Percentiles rank a stretch among this genome's conserved stretches.
Conservation (phyloP, 179 eudicot species). For the Spergularia azorica region DNA sequence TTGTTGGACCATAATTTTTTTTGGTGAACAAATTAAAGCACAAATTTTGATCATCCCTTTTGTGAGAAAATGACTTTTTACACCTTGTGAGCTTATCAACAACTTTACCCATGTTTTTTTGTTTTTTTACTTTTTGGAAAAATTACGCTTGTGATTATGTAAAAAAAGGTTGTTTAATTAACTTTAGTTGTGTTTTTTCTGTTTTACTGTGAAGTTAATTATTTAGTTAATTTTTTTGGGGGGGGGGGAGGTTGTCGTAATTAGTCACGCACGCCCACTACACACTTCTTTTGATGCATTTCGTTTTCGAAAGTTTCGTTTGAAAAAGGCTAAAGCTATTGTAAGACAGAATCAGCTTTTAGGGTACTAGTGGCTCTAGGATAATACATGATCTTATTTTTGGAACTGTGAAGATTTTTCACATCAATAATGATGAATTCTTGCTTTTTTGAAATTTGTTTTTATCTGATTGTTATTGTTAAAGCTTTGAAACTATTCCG, state of each 20-base stretch:
- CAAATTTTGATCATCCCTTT: slow-evolving; percentile 16
- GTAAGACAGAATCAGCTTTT: slow-evolving; percentile 30
- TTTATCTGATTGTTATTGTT: neutral
- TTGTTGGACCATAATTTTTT: slow-evolving; percentile 22
- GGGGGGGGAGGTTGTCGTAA: too few relatives aligned
- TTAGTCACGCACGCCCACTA: slow-evolving; percentile 19
- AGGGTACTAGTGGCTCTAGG: slow-evolving; percentile 39
- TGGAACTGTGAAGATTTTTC: slow-evolving; percentile 22
- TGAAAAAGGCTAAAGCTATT: slow-evolving; percentile 21
- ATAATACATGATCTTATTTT: slow-evolving; percentile 31
- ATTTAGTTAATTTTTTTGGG: neutral
- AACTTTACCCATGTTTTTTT: slow-evolving; percentile 11
- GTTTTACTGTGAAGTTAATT: too few relatives aligned
- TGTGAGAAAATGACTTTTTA: slow-evolving; percentile 31
- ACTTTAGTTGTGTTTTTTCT: neutral
- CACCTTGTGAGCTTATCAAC: slow-evolving; percentile 15
- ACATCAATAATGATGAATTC: neutral
- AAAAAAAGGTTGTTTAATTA: slow-evolving; percentile 3
- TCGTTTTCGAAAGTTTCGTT: slow-evolving; percentile 34
- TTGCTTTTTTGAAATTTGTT: slow-evolving; percentile 12
- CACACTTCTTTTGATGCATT: slow-evolving; percentile 37
- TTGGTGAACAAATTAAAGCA: slow-evolving; percentile 25
- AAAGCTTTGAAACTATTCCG: too few relatives aligned
- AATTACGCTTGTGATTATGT: neutral
- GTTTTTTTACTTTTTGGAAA: slow-evolving; percentile 10